Conservation (phyloP, 768 basidiomycete genomes). For the Lactarius vividus region DNA sequence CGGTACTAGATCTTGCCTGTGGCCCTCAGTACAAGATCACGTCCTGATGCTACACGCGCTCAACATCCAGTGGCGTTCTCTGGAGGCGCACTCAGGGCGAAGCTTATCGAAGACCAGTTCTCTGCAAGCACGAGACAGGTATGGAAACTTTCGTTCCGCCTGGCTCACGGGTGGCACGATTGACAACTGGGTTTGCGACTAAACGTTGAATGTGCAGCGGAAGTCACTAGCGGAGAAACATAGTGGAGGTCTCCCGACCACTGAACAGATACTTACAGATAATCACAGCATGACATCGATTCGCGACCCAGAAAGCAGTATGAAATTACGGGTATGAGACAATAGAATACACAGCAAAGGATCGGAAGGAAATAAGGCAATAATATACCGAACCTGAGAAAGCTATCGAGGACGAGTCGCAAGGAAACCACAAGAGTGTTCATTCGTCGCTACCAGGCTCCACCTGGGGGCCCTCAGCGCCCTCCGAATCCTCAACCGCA, state of each 20-base stretch:
- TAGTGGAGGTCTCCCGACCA: background rate
- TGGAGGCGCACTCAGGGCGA: conserved; percentile 46
- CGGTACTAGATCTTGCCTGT: no score
- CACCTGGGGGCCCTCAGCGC: conserved; percentile 17
- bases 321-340: conserved; percentile 9
- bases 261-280: background rate
- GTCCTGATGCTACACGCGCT: background rate
- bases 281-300: background rate
- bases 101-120: conserved; percentile 55
- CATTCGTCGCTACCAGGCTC: conserved; percentile 27
- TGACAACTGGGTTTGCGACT: no score
- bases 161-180: background rate
- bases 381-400: conserved; percentile 2
- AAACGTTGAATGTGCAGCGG: background rate
- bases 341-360: conserved; percentile 10
- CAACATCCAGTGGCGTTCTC: conserved; percentile 42
- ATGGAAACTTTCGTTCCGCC: background rate
- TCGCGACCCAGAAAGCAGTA: background rate
- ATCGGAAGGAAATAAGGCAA: background rate
- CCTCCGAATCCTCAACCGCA: background rate
- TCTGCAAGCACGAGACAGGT: conserved; percentile 36
- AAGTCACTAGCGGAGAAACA: background rate
- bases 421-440: conserved; percentile 12
- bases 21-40: conserved; percentile 32
- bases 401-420: background rate